These are phyloP conservation scores for Pueraria montana DNA, from an alignment of 306 rosid species.

Conservation along the genomic window DNA sequence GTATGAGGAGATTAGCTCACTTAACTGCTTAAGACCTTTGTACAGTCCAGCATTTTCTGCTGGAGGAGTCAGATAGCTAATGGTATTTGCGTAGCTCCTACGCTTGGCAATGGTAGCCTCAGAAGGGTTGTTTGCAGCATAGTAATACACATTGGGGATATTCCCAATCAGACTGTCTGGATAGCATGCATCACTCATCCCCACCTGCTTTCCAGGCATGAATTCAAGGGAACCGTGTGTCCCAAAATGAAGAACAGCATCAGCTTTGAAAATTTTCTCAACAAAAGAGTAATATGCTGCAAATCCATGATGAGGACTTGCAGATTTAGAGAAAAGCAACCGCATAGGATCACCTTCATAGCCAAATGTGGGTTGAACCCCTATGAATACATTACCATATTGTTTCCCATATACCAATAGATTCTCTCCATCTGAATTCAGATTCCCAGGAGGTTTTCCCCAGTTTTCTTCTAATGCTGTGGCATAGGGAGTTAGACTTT, in stretches of 20 bases:
- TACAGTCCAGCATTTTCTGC: slow-evolving; percentile 11
- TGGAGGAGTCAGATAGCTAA: slow-evolving; percentile 23
- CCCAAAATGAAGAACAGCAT: slow-evolving; percentile 21
- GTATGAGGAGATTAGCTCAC: slow-evolving; percentile 22
- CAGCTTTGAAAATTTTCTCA: slow-evolving; percentile 7
- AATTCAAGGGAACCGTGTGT: slow-evolving; percentile 24
- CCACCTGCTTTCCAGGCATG: slow-evolving; percentile 29
- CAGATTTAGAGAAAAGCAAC: slow-evolving; percentile 23
- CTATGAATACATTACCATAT: slow-evolving; percentile 12
- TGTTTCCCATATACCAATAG: slow-evolving; percentile 17
- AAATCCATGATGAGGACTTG: slow-evolving; percentile 20
- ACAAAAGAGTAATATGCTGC: slow-evolving; percentile 22
- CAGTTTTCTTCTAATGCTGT: slow-evolving; percentile 12
- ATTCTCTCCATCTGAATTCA: slow-evolving; percentile 25
- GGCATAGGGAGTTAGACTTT: slow-evolving; percentile 1
- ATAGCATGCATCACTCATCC: slow-evolving; percentile 15
- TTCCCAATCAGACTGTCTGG: slow-evolving; percentile 18
- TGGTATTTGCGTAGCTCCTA: slow-evolving; percentile 10
- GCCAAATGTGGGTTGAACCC: slow-evolving; percentile 13
- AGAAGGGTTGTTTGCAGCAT: slow-evolving; percentile 25
- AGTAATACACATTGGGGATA: slow-evolving; percentile 6
- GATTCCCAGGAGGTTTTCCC: slow-evolving; percentile 13
- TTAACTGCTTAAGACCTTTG: slow-evolving; percentile 14
- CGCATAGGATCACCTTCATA: slow-evolving; percentile 18
- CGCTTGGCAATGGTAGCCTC: slow-evolving; percentile 1